phyloP scores from a whole-genome alignment of 208 protist species.

The Porcisia hertigi region DNA sequence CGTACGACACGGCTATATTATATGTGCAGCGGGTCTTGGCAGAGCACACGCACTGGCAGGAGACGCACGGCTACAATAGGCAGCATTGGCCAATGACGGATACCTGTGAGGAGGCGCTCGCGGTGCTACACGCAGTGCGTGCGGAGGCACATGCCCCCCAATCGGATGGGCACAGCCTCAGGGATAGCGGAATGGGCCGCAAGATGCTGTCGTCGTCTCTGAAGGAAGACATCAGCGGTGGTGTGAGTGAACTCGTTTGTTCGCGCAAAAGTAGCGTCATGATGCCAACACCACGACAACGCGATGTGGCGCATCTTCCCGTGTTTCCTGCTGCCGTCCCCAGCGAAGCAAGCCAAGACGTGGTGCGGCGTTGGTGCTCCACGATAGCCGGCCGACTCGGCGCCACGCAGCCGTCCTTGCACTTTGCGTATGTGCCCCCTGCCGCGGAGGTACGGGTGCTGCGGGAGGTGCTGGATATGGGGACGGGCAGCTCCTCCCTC shows the following conservation, averaged over 20 bases:
- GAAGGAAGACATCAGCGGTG: neutral
- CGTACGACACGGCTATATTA: slow-evolving; percentile 59
- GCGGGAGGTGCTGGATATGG: slow-evolving; percentile 75
- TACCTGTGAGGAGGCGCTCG: slow-evolving; percentile 41
- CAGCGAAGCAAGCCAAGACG: slow-evolving; percentile 20
- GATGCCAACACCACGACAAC: slow-evolving; percentile 4
- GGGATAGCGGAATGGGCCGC: neutral
- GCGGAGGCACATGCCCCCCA: slow-evolving; percentile 2
- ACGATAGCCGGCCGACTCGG: slow-evolving; percentile 36
- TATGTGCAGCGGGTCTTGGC: slow-evolving; percentile 75
- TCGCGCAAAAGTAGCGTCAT: neutral
- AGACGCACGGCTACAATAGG: slow-evolving; percentile 56
- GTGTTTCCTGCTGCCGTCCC: neutral
- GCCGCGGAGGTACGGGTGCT: slow-evolving; percentile 66
- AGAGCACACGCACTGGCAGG: slow-evolving; percentile 72
- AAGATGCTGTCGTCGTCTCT: neutral
- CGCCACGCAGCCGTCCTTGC: slow-evolving; percentile 35
- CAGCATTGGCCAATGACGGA: slow-evolving; percentile 58
- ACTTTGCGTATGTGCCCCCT: slow-evolving; percentile 66
- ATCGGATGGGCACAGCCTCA: neutral
- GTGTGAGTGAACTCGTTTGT: neutral
- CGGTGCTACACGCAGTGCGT: slow-evolving; percentile 23
- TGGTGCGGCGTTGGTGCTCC: slow-evolving; percentile 52
- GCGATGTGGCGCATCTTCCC: slow-evolving; percentile 12
- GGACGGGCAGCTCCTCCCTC: slow-evolving; percentile 56